These are phyloP conservation scores for Trifolium dubium DNA, from an alignment of 306 rosid species.

Conservation along the genomic window DNA sequence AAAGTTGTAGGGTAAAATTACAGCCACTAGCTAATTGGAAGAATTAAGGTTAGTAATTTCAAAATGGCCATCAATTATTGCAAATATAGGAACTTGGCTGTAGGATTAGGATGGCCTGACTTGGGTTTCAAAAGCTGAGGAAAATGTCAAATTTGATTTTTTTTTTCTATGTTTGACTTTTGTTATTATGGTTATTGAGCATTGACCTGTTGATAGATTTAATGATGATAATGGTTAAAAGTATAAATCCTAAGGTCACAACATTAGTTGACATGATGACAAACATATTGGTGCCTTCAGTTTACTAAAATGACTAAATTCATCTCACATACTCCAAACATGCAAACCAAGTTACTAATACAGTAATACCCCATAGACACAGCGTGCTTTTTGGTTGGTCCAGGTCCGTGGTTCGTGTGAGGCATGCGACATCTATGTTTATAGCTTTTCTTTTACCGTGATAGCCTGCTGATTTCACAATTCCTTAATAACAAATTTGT, in stretches of 20 bases:
- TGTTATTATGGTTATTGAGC: neutral
- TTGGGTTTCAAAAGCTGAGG: constrained; percentile 20
- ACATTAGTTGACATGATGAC: constrained; percentile 26
- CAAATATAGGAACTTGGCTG: constrained; percentile 14
- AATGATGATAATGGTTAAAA: constrained; percentile 20
- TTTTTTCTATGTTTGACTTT: neutral
- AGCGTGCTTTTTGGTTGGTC: constrained; percentile 20
- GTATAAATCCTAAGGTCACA: constrained; percentile 10
- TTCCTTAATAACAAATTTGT: constrained; percentile 6
- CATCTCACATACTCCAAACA: constrained; percentile 21
- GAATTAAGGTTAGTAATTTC: constrained; percentile 6
- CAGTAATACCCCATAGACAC: constrained; percentile 18
- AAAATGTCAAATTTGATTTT: constrained; percentile 12
- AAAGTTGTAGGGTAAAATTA: constrained; percentile 26
- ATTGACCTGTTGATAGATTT: constrained; percentile 15
- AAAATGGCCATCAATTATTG: constrained; percentile 11
- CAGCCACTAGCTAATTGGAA: constrained; percentile 11
- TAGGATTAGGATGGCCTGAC: neutral
- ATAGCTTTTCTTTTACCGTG: constrained; percentile 8
- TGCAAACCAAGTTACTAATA: constrained; percentile 16
- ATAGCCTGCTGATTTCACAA: constrained; percentile 29
- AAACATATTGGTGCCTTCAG: constrained; percentile 17
- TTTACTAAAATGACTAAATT: constrained; percentile 34
- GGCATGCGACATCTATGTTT: neutral
- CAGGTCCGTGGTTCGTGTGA: constrained; percentile 3